phyloP scores from a whole-genome alignment of 1,284 basidiomycete species.

The Pulchroboletus neoregius region DNA sequence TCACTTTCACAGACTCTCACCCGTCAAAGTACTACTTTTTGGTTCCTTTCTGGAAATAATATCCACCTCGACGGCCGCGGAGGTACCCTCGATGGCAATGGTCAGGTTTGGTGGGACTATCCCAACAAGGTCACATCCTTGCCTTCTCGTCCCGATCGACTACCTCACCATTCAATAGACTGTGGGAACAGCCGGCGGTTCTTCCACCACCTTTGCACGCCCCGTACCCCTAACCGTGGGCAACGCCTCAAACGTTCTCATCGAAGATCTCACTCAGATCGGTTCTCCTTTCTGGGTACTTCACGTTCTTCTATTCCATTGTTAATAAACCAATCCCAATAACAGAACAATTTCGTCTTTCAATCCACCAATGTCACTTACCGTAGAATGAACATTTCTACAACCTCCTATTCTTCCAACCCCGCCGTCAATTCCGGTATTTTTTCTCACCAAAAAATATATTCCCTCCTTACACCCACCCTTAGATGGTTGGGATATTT shows the following conservation, averaged over 20 bases:
- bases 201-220: conserved; percentile 39
- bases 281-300: conserved; percentile 35
- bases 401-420: conserved; percentile 25
- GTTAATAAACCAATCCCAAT: not conserved
- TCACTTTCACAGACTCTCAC: conserved; percentile 4
- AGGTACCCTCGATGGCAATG: conserved; percentile 40
- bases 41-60: conserved; percentile 45
- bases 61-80: conserved; percentile 44
- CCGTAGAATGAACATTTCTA: conserved; percentile 25
- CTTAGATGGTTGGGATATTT: conserved; percentile 48
- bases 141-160: conserved; percentile 1
- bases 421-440: conserved; percentile 24
- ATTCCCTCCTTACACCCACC: not conserved
- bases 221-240: conserved; percentile 45
- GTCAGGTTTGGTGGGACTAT: conserved; percentile 40
- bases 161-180: conserved; percentile 20
- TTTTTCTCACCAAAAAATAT: fast-evolving
- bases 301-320: not conserved
- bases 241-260: conserved; percentile 42
- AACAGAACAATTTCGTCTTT: conserved; percentile 30
- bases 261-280: conserved; percentile 39
- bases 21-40: conserved; percentile 40
- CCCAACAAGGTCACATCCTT: conserved; percentile 14
- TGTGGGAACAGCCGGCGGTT: conserved; percentile 18
- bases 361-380: conserved; percentile 30